Base-by-base conservation (phyloP, 768 basidiomycete species). In the Phlebiopsis gigantea region DNA sequence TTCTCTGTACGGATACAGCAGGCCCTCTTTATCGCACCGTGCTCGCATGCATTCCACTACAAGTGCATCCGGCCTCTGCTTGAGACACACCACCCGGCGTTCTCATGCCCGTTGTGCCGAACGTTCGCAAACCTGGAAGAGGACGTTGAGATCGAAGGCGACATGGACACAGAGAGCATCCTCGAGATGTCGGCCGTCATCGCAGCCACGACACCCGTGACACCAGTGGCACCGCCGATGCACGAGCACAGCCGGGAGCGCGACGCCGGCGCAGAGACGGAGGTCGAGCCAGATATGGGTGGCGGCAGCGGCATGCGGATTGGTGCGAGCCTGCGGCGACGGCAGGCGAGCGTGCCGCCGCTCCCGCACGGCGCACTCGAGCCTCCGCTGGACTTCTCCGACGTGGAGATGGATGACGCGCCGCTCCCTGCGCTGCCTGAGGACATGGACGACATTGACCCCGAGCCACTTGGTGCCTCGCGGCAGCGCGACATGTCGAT, bases 11-110 rank as follows among this genome's bases (percentile, higher is more conserved):
- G 92, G 0, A 94, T 98, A 68, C 90, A 87, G 60, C 96, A 99
- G 72, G 90, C 93, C 0, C 83, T 98, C 47, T 98, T 99, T 76
- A 95, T 99, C 67, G 93, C 96, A 26, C 96, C 96, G 0, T 99
- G 96, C 72, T 94, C 92, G 1, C 96, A 99, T 70, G 87, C 93
- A 0, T 93, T 91, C 77, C 92, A 94, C 74, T 93, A 91, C 82
- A 98, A 98, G 72, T 98, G 96, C 70, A 94, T 99, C 58, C 83
- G 93, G 0, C 96, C 95, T 1, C 78, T 98, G 10, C 79, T 98
- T 43, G 82, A 90, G 62, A 72, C 80, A n/a, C 93, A 98, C 71
- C 85, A 94, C 63, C 92, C 95, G 0, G 89, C 90, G 5, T 99
- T 98, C 74, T 90, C 85, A 14, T 99, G 96, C 66, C 96, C 96